Evolutionary conservation across 345 rosid species (phyloP).

Genomic region (Lumnitzera racemosa): DNA sequence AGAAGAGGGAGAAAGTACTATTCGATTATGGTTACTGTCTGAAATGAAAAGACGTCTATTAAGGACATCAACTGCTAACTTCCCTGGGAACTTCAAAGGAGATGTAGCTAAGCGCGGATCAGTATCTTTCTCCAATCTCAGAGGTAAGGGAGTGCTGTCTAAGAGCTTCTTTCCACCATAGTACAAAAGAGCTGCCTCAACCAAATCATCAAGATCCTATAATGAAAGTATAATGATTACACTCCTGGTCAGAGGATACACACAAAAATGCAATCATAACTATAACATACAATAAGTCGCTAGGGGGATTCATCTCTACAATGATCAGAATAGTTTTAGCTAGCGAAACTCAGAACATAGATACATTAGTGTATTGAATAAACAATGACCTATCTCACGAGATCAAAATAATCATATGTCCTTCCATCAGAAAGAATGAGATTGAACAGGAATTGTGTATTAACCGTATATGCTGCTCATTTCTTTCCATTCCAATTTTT

Average conservation of each 20-base stretch:
- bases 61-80: slow-evolving; percentile 76
- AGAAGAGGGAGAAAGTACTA: slow-evolving; percentile 41
- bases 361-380: too few species aligned
- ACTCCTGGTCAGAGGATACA: neutral
- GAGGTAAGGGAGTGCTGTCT: slow-evolving; percentile 56
- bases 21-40: slow-evolving; percentile 95
- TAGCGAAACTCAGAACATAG: too few species aligned
- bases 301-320: too few species aligned
- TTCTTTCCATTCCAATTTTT: too few species aligned
- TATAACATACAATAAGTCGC: too few species aligned
- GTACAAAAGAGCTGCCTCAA: slow-evolving; percentile 76
- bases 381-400: too few species aligned
- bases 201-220: slow-evolving; percentile 85
- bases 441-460: too few species aligned
- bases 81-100: slow-evolving; percentile 93
- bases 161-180: slow-evolving; percentile 68
- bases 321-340: too few species aligned
- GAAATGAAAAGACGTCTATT: slow-evolving; percentile 89
- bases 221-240: neutral
- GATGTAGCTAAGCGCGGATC: slow-evolving; percentile 71
- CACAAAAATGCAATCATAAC: too few species aligned
- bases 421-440: too few species aligned
- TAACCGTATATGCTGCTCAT: too few species aligned
- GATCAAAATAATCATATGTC: too few species aligned
- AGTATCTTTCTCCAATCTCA: slow-evolving; percentile 71